Conservation (phyloP, 441 rosid genomes). For the Corymbia citriodora region DNA sequence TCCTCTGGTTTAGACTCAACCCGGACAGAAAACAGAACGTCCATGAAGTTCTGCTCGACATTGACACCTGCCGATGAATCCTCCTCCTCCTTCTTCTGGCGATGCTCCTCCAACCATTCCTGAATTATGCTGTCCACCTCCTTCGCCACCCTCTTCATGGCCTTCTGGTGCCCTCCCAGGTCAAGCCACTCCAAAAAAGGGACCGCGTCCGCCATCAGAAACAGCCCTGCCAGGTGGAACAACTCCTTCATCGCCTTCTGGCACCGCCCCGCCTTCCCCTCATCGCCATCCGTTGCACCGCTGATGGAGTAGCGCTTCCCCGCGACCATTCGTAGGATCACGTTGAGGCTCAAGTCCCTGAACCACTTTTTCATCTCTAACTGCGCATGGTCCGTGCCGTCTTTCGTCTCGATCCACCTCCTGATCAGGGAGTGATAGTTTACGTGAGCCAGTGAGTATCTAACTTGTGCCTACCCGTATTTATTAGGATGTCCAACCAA, state of each 20-base stretch:
- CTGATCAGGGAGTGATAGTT: not conserved
- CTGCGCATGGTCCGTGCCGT: not conserved
- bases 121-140: slow-evolving; percentile 22
- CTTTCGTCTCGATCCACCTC: slow-evolving; percentile 9
- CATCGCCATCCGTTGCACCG: slow-evolving; percentile 11
- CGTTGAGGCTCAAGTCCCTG: slow-evolving; percentile 39
- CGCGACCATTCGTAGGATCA: slow-evolving; percentile 44
- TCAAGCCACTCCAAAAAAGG: slow-evolving; percentile 34
- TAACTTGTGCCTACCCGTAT: not conserved
- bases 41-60: slow-evolving; percentile 29
- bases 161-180: slow-evolving; percentile 42
- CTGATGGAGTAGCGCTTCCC: slow-evolving; percentile 45
- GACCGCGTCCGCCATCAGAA: slow-evolving; percentile 50
- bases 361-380: slow-evolving; percentile 48
- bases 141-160: slow-evolving; percentile 29
- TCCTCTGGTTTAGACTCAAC: slow-evolving; percentile 11
- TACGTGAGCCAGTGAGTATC: not conserved
- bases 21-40: slow-evolving; percentile 28
- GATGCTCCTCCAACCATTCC: slow-evolving; percentile 42
- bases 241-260: slow-evolving; percentile 28
- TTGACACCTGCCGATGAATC: not conserved
- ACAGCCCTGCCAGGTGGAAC: slow-evolving; percentile 40
- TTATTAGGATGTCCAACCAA: not conserved
- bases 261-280: slow-evolving; percentile 28
- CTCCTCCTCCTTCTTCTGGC: not conserved